Conservation (phyloP, 2,329 filamentous ascomycete genomes). For the Diaporthe ilicicola region DNA sequence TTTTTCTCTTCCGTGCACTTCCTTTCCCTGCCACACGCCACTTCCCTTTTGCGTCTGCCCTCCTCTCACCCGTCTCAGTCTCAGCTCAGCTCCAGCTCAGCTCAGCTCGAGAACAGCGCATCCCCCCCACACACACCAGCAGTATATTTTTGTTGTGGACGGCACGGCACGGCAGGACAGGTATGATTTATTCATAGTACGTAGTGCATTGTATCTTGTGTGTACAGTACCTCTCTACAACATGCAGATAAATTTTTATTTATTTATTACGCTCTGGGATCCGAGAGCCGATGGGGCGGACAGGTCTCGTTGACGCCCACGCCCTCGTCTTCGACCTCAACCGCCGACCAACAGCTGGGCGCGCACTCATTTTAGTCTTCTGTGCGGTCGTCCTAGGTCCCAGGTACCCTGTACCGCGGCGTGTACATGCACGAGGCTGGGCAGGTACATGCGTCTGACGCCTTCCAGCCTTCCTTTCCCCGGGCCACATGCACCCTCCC, state of each 20-base stretch:
- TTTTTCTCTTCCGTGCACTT: conserved; percentile 11
- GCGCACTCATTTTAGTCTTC: neutral
- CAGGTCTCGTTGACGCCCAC: neutral
- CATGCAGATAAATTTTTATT: neutral
- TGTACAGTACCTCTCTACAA: conserved; percentile 8
- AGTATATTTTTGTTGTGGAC: conserved; percentile 4
- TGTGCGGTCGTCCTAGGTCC: neutral
- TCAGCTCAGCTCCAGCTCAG: conserved; percentile 21
- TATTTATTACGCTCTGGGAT: neutral
- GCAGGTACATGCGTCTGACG: conserved; percentile 23
- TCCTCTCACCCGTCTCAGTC: conserved; percentile 17
- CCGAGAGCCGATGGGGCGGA: neutral
- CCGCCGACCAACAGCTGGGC: neutral
- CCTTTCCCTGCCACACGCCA: neutral
- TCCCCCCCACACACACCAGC: neutral
- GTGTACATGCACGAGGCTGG: conserved; percentile 20
- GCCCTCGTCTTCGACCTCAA: neutral
- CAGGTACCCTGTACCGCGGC: conserved; percentile 12
- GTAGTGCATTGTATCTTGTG: neutral
- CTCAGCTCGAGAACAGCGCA: conserved; percentile 1
- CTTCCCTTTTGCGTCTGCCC: conserved; percentile 16
- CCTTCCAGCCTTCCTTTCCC: conserved; percentile 8
- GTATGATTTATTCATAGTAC: conserved; percentile 8
- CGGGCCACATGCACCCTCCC: conserved; percentile 20
- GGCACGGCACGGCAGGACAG: conserved; percentile 16